phyloP scores from a whole-genome alignment of 208 protist species.

The Wallacemonas sp. region DNA sequence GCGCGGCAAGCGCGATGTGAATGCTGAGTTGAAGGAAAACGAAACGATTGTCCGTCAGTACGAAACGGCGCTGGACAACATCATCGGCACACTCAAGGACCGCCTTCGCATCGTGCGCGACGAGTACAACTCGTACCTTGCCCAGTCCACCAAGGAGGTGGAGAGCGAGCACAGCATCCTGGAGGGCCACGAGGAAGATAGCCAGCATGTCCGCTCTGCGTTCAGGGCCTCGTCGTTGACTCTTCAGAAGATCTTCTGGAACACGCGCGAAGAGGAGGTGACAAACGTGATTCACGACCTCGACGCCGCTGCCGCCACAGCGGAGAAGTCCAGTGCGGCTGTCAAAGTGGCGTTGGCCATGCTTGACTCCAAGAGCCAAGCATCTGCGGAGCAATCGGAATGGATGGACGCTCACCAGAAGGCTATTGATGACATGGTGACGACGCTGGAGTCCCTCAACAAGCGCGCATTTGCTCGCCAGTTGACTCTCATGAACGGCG shows the following conservation, averaged over 20 bases:
- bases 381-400: constrained; percentile 57
- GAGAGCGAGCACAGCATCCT: constrained; percentile 50
- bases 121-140: constrained; percentile 61
- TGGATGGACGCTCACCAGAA: constrained; percentile 76
- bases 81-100: constrained; percentile 65
- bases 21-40: constrained; percentile 55
- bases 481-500: constrained; percentile 57
- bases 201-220: constrained; percentile 47
- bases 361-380: constrained; percentile 52
- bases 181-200: constrained; percentile 57
- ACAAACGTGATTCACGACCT: constrained; percentile 53
- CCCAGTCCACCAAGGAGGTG: constrained; percentile 45
- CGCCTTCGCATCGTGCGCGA: constrained; percentile 56
- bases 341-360: constrained; percentile 56
- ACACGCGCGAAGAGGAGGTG: constrained; percentile 54
- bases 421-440: constrained; percentile 60
- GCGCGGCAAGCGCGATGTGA: constrained; percentile 17
- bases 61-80: constrained; percentile 69
- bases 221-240: constrained; percentile 57
- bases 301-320: constrained; percentile 45
- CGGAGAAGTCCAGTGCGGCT: constrained; percentile 62
- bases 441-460: constrained; percentile 53
- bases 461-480: constrained; percentile 65
- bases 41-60: constrained; percentile 79
- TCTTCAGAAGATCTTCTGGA: constrained; percentile 71